Evolutionary conservation across 1,284 basidiomycete species (phyloP).

Genomic region (Volvariella volvacea): DNA sequence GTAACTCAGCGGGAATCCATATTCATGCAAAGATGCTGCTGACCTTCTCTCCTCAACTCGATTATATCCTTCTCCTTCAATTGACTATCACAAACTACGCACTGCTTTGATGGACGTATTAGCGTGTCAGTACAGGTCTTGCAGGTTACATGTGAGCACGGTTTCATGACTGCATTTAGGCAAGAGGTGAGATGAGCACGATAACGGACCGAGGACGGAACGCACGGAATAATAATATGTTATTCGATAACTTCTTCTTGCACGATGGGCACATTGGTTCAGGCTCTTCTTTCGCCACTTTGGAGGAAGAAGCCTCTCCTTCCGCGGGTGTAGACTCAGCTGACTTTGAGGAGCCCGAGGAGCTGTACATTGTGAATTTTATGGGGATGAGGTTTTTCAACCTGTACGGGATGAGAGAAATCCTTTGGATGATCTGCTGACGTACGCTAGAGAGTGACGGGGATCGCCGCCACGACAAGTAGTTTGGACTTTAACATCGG

Average conservation of each 20-base stretch:
- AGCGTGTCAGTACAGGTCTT: slow-evolving; percentile 82
- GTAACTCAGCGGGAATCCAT: slow-evolving; percentile 2
- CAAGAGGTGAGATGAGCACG: not conserved
- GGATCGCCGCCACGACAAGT: slow-evolving; percentile 76
- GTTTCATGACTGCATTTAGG: slow-evolving; percentile 51
- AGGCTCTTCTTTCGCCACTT: slow-evolving; percentile 40
- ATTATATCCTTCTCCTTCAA: slow-evolving; percentile 66
- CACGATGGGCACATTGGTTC: slow-evolving; percentile 84
- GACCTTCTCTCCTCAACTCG: slow-evolving; percentile 76
- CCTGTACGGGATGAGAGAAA: slow-evolving; percentile 25
- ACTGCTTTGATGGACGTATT: slow-evolving; percentile 67
- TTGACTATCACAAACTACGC: slow-evolving; percentile 72
- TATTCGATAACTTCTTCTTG: slow-evolving; percentile 80
- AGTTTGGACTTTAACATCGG: slow-evolving; percentile 80
- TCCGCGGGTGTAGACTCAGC: slow-evolving; percentile 34
- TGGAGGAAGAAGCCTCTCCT: slow-evolving; percentile 21
- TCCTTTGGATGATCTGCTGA: slow-evolving; percentile 11
- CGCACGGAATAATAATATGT: slow-evolving; percentile 63
- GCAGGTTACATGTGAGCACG: slow-evolving; percentile 83
- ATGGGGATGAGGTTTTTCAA: slow-evolving; percentile 75
- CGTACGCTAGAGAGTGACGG: slow-evolving; percentile 69
- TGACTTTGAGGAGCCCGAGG: slow-evolving; percentile 26
- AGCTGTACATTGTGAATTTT: slow-evolving; percentile 56
- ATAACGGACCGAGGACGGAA: slow-evolving; percentile 11
- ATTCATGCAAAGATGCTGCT: slow-evolving; percentile 11